Evolutionary conservation across 495 filamentous ascomycete genomes (phyloP).

Genomic region (Podospora comata): DNA sequence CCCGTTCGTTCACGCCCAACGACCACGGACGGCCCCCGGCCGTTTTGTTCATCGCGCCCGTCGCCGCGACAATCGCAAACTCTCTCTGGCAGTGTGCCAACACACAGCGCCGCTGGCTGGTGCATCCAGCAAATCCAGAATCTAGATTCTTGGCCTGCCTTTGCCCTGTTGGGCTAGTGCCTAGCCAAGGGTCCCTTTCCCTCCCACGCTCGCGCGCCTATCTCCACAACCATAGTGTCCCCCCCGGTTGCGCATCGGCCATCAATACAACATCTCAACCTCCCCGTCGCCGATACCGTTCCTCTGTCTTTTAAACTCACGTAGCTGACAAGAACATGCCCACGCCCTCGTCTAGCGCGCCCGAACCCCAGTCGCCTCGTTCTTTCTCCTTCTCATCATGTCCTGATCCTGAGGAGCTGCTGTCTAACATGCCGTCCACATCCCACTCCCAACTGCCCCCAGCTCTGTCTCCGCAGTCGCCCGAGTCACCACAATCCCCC

Average conservation of each 20-base stretch:
- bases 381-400: constrained; percentile 44
- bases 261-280: neutral
- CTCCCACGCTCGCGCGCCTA: neutral
- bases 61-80: neutral
- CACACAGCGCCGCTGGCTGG: constrained; percentile 1
- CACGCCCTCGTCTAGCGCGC: constrained; percentile 46
- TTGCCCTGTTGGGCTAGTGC: constrained; percentile 4
- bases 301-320: neutral
- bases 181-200: neutral
- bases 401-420: constrained; percentile 39
- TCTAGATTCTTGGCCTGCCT: constrained; percentile 8
- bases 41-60: neutral
- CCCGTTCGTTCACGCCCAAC: constrained; percentile 12
- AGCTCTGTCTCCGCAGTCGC: constrained; percentile 10
- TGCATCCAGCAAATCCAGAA: neutral
- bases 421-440: constrained; percentile 8
- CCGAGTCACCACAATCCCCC: constrained; percentile 15
- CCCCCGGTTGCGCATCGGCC: neutral
- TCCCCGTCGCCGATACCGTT: constrained; percentile 4
- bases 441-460: constrained; percentile 8
- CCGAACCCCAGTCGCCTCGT: constrained; percentile 39
- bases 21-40: neutral
- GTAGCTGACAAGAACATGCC: constrained; percentile 41
- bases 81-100: neutral
- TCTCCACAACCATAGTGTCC: neutral